These are phyloP conservation scores for Geotrichum siamense DNA, from an alignment of 1,139 yeast genomes.

Conservation along the genomic window DNA sequence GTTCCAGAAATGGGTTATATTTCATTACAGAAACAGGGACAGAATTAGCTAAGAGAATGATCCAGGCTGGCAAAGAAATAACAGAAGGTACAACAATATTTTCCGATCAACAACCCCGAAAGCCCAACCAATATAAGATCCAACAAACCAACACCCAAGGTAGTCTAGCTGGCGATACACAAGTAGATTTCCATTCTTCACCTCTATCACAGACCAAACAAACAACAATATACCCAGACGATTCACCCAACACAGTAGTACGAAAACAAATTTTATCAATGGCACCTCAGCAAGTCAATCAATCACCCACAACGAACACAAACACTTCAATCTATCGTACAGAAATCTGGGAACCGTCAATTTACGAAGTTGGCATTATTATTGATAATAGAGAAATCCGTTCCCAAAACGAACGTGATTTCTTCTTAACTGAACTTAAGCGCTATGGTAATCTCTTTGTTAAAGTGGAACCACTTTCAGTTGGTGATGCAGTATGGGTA, in stretches of 20 bases:
- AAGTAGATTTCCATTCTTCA: neutral
- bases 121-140: no score
- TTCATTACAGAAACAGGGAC: constrained; percentile 68
- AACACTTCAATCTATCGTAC: neutral
- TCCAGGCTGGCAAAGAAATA: constrained; percentile 37
- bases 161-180: neutral
- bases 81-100: neutral
- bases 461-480: constrained; percentile 54
- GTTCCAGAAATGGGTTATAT: constrained; percentile 50
- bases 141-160: neutral
- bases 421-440: constrained; percentile 43
- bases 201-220: neutral
- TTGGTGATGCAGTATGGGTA: constrained; percentile 89
- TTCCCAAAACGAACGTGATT: constrained; percentile 27
- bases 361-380: constrained; percentile 53
- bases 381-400: constrained; percentile 77
- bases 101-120: neutral
- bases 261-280: constrained; percentile 10
- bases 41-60: constrained; percentile 53
- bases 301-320: neutral
- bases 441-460: constrained; percentile 43
- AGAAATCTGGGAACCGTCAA: constrained; percentile 44
- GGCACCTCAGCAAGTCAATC: constrained; percentile 2
- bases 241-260: constrained; percentile 14
- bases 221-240: neutral